A percentile compares a stretch with the other conserved stretches of the same genome.
Evolutionary conservation across 208 protist species (phyloP).

Genomic region (Trypanosoma melophagium): DNA sequence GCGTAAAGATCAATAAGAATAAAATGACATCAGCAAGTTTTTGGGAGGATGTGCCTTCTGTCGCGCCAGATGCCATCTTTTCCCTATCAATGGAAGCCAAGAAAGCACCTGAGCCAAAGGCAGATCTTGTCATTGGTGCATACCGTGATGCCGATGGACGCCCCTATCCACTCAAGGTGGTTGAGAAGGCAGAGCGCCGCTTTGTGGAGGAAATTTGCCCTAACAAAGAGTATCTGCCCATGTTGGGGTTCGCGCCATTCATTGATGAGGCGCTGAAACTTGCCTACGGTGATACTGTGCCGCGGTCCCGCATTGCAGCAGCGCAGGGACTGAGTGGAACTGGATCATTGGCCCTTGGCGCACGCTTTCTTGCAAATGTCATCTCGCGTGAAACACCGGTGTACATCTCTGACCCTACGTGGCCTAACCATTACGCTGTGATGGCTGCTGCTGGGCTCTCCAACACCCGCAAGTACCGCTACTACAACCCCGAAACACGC

Average conservation of each 20-base stretch:
- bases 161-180: slow-evolving; percentile 91
- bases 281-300: slow-evolving; percentile 83
- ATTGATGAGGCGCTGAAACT: slow-evolving; percentile 73
- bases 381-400: slow-evolving; percentile 39
- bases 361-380: slow-evolving; percentile 50
- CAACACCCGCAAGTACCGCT: slow-evolving; percentile 70
- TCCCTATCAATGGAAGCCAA: slow-evolving; percentile 36
- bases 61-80: slow-evolving; percentile 63
- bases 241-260: slow-evolving; percentile 90
- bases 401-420: slow-evolving; percentile 87
- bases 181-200: slow-evolving; percentile 86
- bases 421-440: slow-evolving; percentile 84
- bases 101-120: slow-evolving; percentile 79
- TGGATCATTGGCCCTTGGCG: slow-evolving; percentile 78
- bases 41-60: slow-evolving; percentile 25
- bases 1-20: too few relatives aligned
- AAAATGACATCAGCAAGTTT: slow-evolving; percentile 1
- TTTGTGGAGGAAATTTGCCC: slow-evolving; percentile 64
- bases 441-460: slow-evolving; percentile 59
- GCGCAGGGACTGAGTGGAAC: slow-evolving; percentile 90
- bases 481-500: slow-evolving; percentile 67
- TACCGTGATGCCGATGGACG: slow-evolving; percentile 95
- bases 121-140: slow-evolving; percentile 97
- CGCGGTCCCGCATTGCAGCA: slow-evolving; percentile 61
- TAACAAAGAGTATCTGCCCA: slow-evolving; percentile 98